phyloP scores from a whole-genome alignment of 2,329 filamentous ascomycete species.

The Beauveria scarabaeidicola region DNA sequence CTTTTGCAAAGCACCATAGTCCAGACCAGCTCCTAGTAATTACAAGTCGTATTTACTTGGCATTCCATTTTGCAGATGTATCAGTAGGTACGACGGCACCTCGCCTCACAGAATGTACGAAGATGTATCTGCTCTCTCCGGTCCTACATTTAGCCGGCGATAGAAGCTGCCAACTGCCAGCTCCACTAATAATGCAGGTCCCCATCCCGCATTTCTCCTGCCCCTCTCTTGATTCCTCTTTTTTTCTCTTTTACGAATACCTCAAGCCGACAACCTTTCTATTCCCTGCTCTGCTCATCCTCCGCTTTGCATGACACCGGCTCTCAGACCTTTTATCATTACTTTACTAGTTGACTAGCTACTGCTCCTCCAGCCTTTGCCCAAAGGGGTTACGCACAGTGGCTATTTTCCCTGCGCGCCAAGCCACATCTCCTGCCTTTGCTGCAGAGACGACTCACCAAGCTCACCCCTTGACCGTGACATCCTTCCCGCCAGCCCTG shows the following conservation, averaged over 20 bases:
- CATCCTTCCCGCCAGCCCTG: background rate
- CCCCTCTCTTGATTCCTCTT: background rate
- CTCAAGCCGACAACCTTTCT: background rate
- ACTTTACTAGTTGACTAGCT: background rate
- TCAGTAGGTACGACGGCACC: too few species aligned
- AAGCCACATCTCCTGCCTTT: background rate
- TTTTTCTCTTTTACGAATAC: background rate
- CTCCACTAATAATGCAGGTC: constrained; percentile 4
- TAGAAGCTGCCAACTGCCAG: background rate
- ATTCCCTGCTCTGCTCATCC: background rate
- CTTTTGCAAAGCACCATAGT: too few species aligned
- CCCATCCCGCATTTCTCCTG: background rate
- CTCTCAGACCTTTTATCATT: background rate
- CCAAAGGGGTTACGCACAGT: background rate
- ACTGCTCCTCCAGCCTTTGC: background rate
- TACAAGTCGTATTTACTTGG: too few species aligned
- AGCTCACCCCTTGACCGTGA: background rate
- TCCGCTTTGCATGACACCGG: background rate
- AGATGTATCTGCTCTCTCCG: too few species aligned
- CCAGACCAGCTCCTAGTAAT: too few species aligned
- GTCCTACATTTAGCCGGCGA: too few species aligned
- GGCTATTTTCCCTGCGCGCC: background rate
- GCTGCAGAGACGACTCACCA: background rate
- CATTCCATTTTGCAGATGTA: too few species aligned
- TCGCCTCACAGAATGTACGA: too few species aligned